Percentiles rank a stretch among this genome's conserved stretches.
These are phyloP conservation scores for Termitomyces sp. DNA, from an alignment of 768 basidiomycete genomes.

Conservation along the genomic window DNA sequence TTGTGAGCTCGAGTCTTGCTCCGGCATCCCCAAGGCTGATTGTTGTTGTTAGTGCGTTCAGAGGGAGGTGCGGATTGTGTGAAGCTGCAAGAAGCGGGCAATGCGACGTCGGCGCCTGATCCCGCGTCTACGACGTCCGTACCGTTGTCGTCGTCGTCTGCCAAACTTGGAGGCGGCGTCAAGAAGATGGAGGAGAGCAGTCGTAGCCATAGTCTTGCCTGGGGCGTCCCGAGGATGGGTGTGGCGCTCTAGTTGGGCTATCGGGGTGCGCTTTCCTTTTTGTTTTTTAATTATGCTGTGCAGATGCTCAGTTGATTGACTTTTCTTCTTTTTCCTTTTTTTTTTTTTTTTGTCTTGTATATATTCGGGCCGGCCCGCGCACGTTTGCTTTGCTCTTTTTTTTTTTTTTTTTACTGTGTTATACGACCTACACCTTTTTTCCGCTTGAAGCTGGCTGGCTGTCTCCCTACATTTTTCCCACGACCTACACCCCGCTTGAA, in stretches of 20 bases:
- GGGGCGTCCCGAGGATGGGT: conserved; percentile 11
- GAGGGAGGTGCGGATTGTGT: conserved; percentile 81
- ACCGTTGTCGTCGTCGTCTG: background rate
- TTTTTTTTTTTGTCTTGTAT: too few species aligned
- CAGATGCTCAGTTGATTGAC: background rate
- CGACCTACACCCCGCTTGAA: too few species aligned
- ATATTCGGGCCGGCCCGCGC: background rate
- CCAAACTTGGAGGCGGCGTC: background rate
- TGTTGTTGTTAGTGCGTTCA: conserved; percentile 54
- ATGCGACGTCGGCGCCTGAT: background rate
- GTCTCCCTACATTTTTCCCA: too few species aligned
- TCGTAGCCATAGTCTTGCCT: background rate
- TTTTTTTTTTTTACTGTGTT: too few species aligned
- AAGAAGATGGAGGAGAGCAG: conserved; percentile 12
- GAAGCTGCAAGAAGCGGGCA: conserved; percentile 29
- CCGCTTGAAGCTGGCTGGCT: background rate
- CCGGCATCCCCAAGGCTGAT: background rate
- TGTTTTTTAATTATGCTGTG: background rate
- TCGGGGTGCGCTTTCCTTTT: background rate
- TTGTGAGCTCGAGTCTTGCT: conserved; percentile 71
- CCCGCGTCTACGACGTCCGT: too few species aligned
- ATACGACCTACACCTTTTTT: background rate
- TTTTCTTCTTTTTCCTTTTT: background rate
- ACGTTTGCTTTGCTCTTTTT: too few species aligned
- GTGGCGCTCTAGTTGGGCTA: conserved; percentile 4